Evolutionary conservation across 768 basidiomycete genomes (phyloP).

Genomic region (Pleurotus cornucopiae): DNA sequence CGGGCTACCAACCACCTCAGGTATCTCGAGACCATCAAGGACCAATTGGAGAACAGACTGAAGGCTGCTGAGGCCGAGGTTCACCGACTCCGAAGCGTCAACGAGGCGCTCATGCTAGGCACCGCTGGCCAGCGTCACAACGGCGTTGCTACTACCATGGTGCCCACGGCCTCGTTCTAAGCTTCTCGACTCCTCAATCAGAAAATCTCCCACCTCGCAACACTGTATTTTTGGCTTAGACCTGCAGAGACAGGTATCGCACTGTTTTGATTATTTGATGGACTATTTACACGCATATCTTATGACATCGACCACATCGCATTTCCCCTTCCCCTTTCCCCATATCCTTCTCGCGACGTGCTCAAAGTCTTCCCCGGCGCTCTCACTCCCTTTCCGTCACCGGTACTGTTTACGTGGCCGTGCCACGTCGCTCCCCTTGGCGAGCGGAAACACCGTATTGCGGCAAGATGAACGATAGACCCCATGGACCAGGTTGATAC

Average conservation of each 20-base stretch:
- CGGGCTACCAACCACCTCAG: constrained; percentile 85
- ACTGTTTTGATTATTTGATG: constrained; percentile 10
- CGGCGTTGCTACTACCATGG: constrained; percentile 49
- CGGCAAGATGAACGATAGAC: constrained; percentile 44
- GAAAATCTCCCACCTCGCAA: constrained; percentile 26
- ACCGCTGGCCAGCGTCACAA: constrained; percentile 67
- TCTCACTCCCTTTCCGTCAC: neutral
- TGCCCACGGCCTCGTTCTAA: constrained; percentile 39
- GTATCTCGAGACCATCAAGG: constrained; percentile 78
- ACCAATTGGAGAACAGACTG: constrained; percentile 70
- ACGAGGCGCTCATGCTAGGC: constrained; percentile 86
- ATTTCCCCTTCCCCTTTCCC: neutral
- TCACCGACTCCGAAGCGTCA: constrained; percentile 69
- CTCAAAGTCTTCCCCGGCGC: neutral
- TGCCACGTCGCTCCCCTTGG: constrained; percentile 7
- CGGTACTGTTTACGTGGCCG: constrained; percentile 6
- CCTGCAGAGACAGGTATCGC: constrained; percentile 19
- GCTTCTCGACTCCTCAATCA: constrained; percentile 26
- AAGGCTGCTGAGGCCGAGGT: constrained; percentile 79
- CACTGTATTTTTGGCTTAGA: constrained; percentile 30
- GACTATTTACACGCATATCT: constrained; percentile 7
- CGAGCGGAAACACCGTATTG: constrained; percentile 13
- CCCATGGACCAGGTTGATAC: constrained; percentile 46
- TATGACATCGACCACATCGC: neutral
- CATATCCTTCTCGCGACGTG: constrained; percentile 5